Conservation (phyloP, 768 basidiomycete genomes). For the Auriscalpium vulgare region DNA sequence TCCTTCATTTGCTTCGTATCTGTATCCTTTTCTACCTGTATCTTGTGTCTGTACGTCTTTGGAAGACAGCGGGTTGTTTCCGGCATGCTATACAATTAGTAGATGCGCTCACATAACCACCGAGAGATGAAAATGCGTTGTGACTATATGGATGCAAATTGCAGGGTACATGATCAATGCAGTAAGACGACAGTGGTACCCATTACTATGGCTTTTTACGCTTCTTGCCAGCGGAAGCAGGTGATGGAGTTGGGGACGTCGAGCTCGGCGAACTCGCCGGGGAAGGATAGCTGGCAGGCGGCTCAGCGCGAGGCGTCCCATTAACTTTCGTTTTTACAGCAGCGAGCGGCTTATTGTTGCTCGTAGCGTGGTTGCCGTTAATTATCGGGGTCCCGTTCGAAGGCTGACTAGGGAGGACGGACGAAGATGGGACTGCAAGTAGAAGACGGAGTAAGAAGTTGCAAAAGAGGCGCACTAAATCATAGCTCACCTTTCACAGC, state of each 20-base stretch:
- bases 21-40: neutral
- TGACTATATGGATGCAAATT: neutral
- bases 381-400: neutral
- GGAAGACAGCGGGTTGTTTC: neutral
- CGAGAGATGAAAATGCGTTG: neutral
- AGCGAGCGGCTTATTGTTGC: constrained; percentile 6
- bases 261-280: constrained; percentile 1
- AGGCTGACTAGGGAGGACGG: neutral
- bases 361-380: neutral
- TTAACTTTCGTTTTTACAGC: constrained; percentile 3
- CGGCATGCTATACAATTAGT: neutral
- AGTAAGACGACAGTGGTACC: neutral
- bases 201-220: constrained; percentile 35
- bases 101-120: too few species aligned
- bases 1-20: neutral
- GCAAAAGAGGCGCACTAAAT: neutral
- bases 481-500: constrained; percentile 30
- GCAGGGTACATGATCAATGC: neutral
- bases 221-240: constrained; percentile 39
- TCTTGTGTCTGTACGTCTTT: neutral
- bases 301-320: neutral
- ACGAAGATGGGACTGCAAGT: constrained; percentile 3
- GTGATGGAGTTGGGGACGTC: constrained; percentile 10
- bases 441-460: neutral
- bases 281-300: neutral